These are phyloP conservation scores for Cystofilobasidium capitatum DNA, from an alignment of 768 basidiomycete species.

Conservation along the genomic window DNA sequence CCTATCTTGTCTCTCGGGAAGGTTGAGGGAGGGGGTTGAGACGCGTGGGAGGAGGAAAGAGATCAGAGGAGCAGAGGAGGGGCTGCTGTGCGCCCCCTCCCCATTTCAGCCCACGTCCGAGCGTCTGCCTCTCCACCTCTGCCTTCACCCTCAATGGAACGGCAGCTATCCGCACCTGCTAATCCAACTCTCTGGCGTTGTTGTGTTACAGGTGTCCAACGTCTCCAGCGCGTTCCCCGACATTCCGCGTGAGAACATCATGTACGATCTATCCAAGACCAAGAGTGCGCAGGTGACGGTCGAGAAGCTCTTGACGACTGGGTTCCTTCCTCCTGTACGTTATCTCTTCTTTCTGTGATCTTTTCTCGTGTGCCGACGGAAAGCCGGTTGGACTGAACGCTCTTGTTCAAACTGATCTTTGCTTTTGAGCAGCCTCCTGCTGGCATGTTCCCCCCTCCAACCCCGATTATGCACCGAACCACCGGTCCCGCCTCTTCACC, in stretches of 20 bases:
- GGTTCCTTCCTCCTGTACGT: constrained; percentile 16
- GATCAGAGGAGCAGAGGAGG: no score
- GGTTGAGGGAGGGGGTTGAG: no score
- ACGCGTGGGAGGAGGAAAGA: no score
- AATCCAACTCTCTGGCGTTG: not conserved
- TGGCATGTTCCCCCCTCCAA: constrained; percentile 9
- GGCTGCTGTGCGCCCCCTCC: no score
- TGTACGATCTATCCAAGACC: constrained; percentile 22
- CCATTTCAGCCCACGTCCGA: not conserved
- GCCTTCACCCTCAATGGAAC: no score
- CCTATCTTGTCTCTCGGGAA: not conserved
- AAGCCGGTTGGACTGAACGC: not conserved
- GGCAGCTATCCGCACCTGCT: no score
- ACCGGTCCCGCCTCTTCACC: not conserved
- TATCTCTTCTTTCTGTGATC: not conserved
- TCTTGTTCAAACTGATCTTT: not conserved
- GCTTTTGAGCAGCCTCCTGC: not conserved
- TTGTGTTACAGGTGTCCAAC: constrained; percentile 4
- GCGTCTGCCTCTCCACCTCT: not conserved
- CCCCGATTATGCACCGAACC: not conserved
- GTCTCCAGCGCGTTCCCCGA: constrained; percentile 18
- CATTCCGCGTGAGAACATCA: constrained; percentile 17
- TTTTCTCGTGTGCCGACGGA: not conserved
- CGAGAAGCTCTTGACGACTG: constrained; percentile 13
- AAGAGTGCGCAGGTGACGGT: constrained; percentile 9